Conservation (phyloP, 306 rosid species). For the Dalbergia oliveri region DNA sequence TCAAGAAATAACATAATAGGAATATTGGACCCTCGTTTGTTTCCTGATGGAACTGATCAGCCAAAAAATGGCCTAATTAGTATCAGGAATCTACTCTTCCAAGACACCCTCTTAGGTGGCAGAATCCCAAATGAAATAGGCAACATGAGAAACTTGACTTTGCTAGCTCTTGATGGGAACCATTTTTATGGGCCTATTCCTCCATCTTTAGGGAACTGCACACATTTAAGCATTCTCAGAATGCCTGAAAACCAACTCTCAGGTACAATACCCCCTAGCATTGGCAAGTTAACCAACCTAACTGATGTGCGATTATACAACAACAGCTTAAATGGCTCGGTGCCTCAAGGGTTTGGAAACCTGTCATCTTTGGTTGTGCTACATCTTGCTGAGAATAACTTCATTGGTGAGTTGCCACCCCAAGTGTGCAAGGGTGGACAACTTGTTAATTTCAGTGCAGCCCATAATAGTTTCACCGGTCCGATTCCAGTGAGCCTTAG, state of each 20-base stretch:
- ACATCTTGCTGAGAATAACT: slow-evolving; percentile 66
- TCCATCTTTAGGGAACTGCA: slow-evolving; percentile 57
- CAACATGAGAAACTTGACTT: slow-evolving; percentile 50
- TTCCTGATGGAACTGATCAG: slow-evolving; percentile 48
- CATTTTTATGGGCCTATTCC: slow-evolving; percentile 61
- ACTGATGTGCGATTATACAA: slow-evolving; percentile 45
- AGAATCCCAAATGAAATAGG: slow-evolving; percentile 65
- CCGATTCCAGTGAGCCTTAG: slow-evolving; percentile 60
- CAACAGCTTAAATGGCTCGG: slow-evolving; percentile 55
- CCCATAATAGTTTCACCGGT: slow-evolving; percentile 60
- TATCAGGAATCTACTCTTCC: slow-evolving; percentile 56
- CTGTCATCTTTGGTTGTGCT: slow-evolving; percentile 55
- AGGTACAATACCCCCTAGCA: slow-evolving; percentile 52
- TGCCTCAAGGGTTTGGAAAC: slow-evolving; percentile 65
- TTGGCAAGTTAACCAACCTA: slow-evolving; percentile 56
- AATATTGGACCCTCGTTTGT: slow-evolving; percentile 52
- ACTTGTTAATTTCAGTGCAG: slow-evolving; percentile 62
- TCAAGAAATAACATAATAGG: slow-evolving; percentile 63
- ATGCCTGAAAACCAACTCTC: slow-evolving; percentile 52
- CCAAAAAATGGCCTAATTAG: slow-evolving; percentile 54
- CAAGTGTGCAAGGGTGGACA: slow-evolving; percentile 58
- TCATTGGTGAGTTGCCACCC: slow-evolving; percentile 64
- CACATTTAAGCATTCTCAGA: slow-evolving; percentile 51
- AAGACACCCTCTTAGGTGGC: slow-evolving; percentile 54
- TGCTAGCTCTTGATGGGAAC: slow-evolving; percentile 56